A percentile compares a stretch with the other conserved stretches of the same genome.
Evolutionary conservation across 2,329 filamentous ascomycete species (phyloP).

Genomic region (Botrytis galanthina): DNA sequence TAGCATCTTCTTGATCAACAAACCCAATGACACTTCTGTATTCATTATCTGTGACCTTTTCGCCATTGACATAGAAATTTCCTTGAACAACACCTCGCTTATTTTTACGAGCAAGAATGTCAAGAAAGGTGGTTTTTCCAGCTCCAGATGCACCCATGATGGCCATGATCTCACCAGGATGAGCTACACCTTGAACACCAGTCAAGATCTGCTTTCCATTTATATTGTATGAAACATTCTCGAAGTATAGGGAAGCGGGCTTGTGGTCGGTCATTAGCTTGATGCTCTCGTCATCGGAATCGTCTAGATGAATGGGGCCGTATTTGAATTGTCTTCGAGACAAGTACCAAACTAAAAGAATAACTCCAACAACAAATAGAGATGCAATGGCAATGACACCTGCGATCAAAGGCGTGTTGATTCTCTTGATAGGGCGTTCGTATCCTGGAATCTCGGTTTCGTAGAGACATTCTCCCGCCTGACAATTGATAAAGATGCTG

Average conservation of each 20-base stretch:
- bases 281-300: constrained; percentile 81
- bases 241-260: constrained; percentile 82
- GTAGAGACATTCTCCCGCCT: constrained; percentile 89
- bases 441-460: constrained; percentile 92
- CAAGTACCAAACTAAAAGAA: constrained; percentile 83
- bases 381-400: constrained; percentile 84
- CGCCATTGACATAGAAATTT: constrained; percentile 89
- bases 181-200: constrained; percentile 79
- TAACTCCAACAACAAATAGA: constrained; percentile 83
- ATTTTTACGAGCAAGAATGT: constrained; percentile 95
- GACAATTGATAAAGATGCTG: constrained; percentile 80
- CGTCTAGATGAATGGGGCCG: constrained; percentile 78
- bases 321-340: constrained; percentile 69
- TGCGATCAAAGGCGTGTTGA: constrained; percentile 95
- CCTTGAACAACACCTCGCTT: constrained; percentile 79
- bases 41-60: constrained; percentile 78
- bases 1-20: constrained; percentile 96
- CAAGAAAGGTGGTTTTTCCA: constrained; percentile 94
- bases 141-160: constrained; percentile 99
- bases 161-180: constrained; percentile 90
- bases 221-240: constrained; percentile 80
- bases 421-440: constrained; percentile 81
- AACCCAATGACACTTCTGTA: constrained; percentile 94
- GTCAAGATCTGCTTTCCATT: constrained; percentile 85
- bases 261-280: constrained; percentile 91